phyloP scores from a whole-genome alignment of 176 grass and related monocot genomes.

The Themeda triandra region DNA sequence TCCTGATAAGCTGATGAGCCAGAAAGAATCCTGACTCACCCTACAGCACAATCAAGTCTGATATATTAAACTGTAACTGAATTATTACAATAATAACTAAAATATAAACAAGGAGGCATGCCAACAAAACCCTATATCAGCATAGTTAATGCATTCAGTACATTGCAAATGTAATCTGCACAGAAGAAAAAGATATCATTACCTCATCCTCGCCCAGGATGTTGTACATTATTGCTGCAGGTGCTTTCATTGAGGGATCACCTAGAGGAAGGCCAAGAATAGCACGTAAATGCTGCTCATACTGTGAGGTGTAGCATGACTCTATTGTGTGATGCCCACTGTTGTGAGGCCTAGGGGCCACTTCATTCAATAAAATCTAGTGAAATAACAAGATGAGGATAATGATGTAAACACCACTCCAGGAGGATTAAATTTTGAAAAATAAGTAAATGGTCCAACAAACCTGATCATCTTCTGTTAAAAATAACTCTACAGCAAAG shows the following conservation, averaged over 20 bases:
- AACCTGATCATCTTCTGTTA: slow-evolving; percentile 89
- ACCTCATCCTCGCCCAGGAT: slow-evolving; percentile 93
- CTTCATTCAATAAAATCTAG: slow-evolving; percentile 90
- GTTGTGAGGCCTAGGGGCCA: slow-evolving; percentile 94
- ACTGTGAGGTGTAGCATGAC: slow-evolving; percentile 94
- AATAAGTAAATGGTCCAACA: background rate
- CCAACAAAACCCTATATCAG: background rate
- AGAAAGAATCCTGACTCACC: slow-evolving; percentile 65
- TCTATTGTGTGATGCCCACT: slow-evolving; percentile 97
- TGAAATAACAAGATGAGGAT: background rate
- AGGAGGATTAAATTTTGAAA: background rate
- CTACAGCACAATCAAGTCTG: slow-evolving; percentile 34
- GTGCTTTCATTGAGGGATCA: slow-evolving; percentile 80
- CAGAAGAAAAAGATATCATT: background rate
- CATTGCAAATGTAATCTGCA: slow-evolving; percentile 13
- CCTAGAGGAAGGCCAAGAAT: slow-evolving; percentile 92
- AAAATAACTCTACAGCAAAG: slow-evolving; percentile 93
- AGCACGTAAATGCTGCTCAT: slow-evolving; percentile 91
- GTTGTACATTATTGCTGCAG: slow-evolving; percentile 94
- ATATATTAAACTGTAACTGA: slow-evolving; percentile 9
- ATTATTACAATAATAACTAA: background rate
- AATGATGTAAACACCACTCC: slow-evolving; percentile 4
- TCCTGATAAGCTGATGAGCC: slow-evolving; percentile 63
- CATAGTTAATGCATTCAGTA: slow-evolving; percentile 10
- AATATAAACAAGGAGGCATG: slow-evolving; percentile 6